Evolutionary conservation across 2,329 filamentous ascomycete species (phyloP), one percentile per base, ranked within the genome.

Genomic region (Pyrenophora teres): DNA sequence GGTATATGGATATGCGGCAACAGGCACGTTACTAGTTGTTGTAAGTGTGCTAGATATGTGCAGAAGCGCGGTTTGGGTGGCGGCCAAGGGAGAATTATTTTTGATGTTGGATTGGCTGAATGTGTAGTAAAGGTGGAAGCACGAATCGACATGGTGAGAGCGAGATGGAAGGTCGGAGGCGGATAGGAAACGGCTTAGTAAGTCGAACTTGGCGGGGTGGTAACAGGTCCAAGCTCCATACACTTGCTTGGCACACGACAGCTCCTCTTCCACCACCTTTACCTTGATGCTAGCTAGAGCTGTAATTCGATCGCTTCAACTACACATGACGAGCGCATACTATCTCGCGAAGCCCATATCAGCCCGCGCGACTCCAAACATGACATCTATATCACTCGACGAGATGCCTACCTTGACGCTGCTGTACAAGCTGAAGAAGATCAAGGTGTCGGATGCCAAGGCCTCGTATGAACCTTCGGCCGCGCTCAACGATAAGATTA

Each of bases 401-500:
- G 79, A 86, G 23, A 86, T 90, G 42, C 86, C 84, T 4, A 84
- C 82, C 30, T 75, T 90, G 55, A 78, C 80, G 32, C 74, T 82
- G 37, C 84, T 93, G 54, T 94, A 93, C 78, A 81, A 81, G 62
- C 72, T 78, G 15, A 76, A 78, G 51, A 77, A 78, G 56, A 77
- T 89, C 33, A 50, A 41, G 25, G 63, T 75, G 15, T 33, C 54
- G n/a, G 42, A 60, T 35, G 50, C 43, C 40, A 35, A 47, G 19
- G n/a, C 35, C 5, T 33, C 52, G 4, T 58, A 63, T 40, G 36
- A 42, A 21, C 56, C 69, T 4, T 65, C 61, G 2, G 54, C 62
- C 15, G 27, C 53, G 9, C 63, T 58, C 75, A 95, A 95, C 77
- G 76, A 84, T 68, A 86, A 83, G 57, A 81, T 97, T 64, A 84